A percentile compares a stretch with the other conserved stretches of the same genome.
Conservation (phyloP, 805 yeast species). For the Millerozyma miso region DNA sequence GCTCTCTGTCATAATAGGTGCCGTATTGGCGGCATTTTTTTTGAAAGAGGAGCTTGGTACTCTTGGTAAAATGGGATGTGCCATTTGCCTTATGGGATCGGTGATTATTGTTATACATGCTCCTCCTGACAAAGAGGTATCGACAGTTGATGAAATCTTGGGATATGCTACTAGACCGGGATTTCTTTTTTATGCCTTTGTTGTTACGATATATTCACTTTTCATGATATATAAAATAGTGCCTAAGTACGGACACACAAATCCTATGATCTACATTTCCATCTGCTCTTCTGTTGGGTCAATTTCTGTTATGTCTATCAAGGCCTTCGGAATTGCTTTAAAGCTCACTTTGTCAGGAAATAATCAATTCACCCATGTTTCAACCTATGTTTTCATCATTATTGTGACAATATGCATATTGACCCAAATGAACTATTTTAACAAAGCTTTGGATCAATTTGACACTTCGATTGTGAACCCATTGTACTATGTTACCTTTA, state of each 20-base stretch:
- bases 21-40: slow-evolving; percentile 81
- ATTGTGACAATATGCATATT: slow-evolving; percentile 79
- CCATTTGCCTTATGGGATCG: slow-evolving; percentile 82
- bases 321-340: slow-evolving; percentile 89
- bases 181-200: slow-evolving; percentile 60
- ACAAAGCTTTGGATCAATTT: slow-evolving; percentile 88
- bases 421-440: slow-evolving; percentile 91
- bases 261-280: slow-evolving; percentile 86
- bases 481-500: slow-evolving; percentile 83
- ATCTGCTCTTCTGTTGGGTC: slow-evolving; percentile 90
- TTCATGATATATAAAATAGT: slow-evolving; percentile 82
- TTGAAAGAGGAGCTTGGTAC: slow-evolving; percentile 83
- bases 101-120: slow-evolving; percentile 88
- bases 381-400: slow-evolving; percentile 75
- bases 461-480: slow-evolving; percentile 93
- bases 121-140: slow-evolving; percentile 87
- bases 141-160: slow-evolving; percentile 84
- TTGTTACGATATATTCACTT: slow-evolving; percentile 63
- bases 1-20: slow-evolving; percentile 84
- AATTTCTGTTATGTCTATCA: slow-evolving; percentile 84
- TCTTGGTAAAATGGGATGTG: slow-evolving; percentile 89
- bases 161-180: slow-evolving; percentile 75
- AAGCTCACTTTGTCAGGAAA: slow-evolving; percentile 80
- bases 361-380: slow-evolving; percentile 80
- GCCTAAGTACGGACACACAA: slow-evolving; percentile 71